Evolutionary conservation across 2,329 filamentous ascomycete species (phyloP).

Genomic region (Phialemoniopsis sp.): DNA sequence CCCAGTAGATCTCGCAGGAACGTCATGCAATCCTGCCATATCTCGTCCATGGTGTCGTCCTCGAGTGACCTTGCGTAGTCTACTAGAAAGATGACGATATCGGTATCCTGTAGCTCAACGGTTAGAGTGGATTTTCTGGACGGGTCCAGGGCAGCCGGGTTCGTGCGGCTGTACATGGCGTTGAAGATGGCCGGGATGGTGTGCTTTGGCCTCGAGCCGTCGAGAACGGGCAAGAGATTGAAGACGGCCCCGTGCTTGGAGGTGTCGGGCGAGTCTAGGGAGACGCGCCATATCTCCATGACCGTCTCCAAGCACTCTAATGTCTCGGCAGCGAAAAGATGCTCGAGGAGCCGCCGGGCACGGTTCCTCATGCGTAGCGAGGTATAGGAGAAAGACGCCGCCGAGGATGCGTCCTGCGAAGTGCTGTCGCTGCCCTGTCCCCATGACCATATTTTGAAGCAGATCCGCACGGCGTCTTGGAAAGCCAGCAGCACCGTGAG

Average conservation of each 20-base stretch:
- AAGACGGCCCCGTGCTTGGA: conserved; percentile 64
- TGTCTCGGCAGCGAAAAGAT: conserved; percentile 87
- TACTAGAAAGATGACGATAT: conserved; percentile 83
- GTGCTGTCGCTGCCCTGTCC: conserved; percentile 59
- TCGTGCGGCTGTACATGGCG: conserved; percentile 90
- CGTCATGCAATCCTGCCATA: conserved; percentile 90
- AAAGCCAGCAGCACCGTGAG: conserved; percentile 94
- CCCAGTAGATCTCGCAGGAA: conserved; percentile 86
- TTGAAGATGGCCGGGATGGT: conserved; percentile 94
- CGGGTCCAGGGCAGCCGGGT: conserved; percentile 73
- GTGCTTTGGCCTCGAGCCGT: conserved; percentile 85
- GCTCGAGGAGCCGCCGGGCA: conserved; percentile 81
- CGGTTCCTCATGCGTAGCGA: conserved; percentile 88
- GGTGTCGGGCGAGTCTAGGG: conserved; percentile 36
- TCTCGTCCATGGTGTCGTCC: conserved; percentile 97
- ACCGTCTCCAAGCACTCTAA: conserved; percentile 91
- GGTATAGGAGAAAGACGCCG: conserved; percentile 84
- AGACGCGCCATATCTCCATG: conserved; percentile 74
- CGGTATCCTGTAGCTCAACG: conserved; percentile 75
- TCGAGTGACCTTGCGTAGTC: conserved; percentile 88
- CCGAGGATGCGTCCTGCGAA: conserved; percentile 61
- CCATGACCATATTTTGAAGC: conserved; percentile 95
- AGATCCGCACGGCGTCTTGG: conserved; percentile 89
- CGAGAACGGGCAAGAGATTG: conserved; percentile 83
- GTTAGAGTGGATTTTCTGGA: conserved; percentile 84